Conservation (phyloP, 441 rosid genomes). For the Sinapis alba region DNA sequence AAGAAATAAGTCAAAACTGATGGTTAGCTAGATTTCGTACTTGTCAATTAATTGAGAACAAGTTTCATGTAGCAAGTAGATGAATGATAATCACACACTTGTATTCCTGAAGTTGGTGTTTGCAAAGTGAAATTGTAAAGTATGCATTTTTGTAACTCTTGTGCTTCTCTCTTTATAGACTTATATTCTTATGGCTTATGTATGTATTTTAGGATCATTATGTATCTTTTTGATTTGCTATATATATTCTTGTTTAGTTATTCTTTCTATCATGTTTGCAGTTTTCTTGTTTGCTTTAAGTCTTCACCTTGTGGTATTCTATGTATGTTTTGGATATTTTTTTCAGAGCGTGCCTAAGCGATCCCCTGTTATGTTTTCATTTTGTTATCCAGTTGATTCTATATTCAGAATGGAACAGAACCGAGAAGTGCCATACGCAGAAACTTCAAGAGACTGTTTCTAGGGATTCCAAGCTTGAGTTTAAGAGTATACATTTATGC, state of each 20-base stretch:
- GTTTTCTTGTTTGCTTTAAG: not conserved
- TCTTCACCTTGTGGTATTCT: not conserved
- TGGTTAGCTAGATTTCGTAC: not conserved
- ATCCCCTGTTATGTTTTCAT: not conserved
- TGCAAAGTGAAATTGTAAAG: not conserved
- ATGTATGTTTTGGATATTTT: not conserved
- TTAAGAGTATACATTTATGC: too few species aligned
- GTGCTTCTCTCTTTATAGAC: not conserved
- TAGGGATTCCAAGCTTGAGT: not conserved
- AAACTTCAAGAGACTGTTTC: not conserved
- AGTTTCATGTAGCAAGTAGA: conserved; percentile 13
- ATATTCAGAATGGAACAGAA: conserved; percentile 8
- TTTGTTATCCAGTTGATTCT: conserved; percentile 18
- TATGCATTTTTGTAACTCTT: not conserved
- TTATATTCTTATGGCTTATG: conserved; percentile 8
- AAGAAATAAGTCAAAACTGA: not conserved
- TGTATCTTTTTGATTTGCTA: not conserved
- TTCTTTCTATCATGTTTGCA: not conserved
- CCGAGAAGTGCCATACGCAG: not conserved
- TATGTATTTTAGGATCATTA: not conserved
- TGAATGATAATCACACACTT: not conserved
- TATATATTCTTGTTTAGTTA: not conserved
- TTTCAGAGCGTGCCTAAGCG: not conserved
- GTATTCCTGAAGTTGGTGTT: not conserved
- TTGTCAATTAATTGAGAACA: not conserved